phyloP scores from a whole-genome alignment of 805 yeast genomes.

The Cyberlindnera subsufficiens region DNA sequence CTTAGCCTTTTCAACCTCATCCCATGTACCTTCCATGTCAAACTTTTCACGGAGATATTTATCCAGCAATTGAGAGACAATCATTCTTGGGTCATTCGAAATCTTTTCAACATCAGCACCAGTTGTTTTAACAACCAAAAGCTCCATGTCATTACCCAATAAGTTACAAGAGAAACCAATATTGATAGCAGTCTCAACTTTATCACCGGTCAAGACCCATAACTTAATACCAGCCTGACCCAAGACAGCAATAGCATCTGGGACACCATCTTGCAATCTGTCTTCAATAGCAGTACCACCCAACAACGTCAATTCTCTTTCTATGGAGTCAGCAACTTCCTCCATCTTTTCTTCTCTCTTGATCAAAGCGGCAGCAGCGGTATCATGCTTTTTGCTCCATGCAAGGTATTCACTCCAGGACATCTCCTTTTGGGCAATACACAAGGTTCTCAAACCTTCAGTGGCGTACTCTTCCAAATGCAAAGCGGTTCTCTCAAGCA shows the following conservation, averaged over 20 bases:
- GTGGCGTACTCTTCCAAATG: conserved; percentile 76
- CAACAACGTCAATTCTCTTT: conserved; percentile 53
- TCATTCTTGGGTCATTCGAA: conserved; percentile 31
- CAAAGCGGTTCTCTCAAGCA: conserved; percentile 59
- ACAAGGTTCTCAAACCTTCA: conserved; percentile 77
- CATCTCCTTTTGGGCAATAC: conserved; percentile 69
- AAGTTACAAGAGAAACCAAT: conserved; percentile 83
- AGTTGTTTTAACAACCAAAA: conserved; percentile 55
- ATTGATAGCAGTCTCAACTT: conserved; percentile 84
- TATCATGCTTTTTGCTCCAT: conserved; percentile 60
- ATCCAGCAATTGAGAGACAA: conserved; percentile 43
- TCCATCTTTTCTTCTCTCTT: conserved; percentile 70
- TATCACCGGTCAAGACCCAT: conserved; percentile 87
- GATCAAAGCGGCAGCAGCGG: conserved; percentile 58
- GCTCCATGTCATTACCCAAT: conserved; percentile 69
- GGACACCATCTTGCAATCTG: conserved; percentile 80
- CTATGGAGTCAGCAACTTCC: conserved; percentile 68
- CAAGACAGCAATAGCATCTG: conserved; percentile 66
- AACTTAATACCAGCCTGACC: conserved; percentile 76
- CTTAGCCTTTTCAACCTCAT: conserved; percentile 51
- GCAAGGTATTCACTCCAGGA: conserved; percentile 53
- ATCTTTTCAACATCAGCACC: conserved; percentile 48
- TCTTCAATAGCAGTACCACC: conserved; percentile 91
- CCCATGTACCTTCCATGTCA: conserved; percentile 49
- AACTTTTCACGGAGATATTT: conserved; percentile 51